Evolutionary conservation across 2,329 filamentous ascomycete species (phyloP).

Genomic region (Tricladium varicosporioides): DNA sequence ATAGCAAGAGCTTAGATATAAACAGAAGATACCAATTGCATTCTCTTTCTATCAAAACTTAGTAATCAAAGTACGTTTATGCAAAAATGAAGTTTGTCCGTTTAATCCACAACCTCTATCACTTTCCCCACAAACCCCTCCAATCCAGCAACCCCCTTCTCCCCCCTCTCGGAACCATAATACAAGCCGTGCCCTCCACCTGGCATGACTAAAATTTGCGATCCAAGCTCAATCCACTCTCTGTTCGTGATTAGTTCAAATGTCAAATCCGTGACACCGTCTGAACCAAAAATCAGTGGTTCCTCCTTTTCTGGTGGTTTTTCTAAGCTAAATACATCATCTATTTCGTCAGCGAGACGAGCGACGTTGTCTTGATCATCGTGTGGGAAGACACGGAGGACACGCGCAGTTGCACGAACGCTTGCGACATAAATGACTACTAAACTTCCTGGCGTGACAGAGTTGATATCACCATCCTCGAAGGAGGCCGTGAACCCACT

Average conservation of each 20-base stretch:
- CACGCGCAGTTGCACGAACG: slow-evolving; percentile 75
- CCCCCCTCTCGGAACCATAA: slow-evolving; percentile 52
- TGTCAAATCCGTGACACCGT: slow-evolving; percentile 49
- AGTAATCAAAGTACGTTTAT: not conserved
- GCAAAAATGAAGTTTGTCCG: not conserved
- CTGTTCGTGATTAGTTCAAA: slow-evolving; percentile 67
- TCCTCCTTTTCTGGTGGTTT: slow-evolving; percentile 43
- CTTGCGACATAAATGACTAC: slow-evolving; percentile 87
- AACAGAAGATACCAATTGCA: no score
- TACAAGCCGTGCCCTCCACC: slow-evolving; percentile 61
- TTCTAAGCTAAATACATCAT: slow-evolving; percentile 58
- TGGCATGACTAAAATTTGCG: slow-evolving; percentile 68
- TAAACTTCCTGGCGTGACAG: slow-evolving; percentile 63
- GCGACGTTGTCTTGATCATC: slow-evolving; percentile 22
- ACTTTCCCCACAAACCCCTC: slow-evolving; percentile 73
- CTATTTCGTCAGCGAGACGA: slow-evolving; percentile 5
- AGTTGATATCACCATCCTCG: slow-evolving; percentile 57
- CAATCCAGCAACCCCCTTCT: slow-evolving; percentile 56
- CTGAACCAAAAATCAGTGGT: slow-evolving; percentile 38
- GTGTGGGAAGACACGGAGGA: slow-evolving; percentile 51
- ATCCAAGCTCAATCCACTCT: slow-evolving; percentile 73
- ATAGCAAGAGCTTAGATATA: no score
- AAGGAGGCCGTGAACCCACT: slow-evolving; percentile 73
- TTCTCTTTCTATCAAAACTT: not conserved
- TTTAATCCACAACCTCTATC: slow-evolving; percentile 56